Evolutionary conservation across 2,329 filamentous ascomycete genomes (phyloP).

Genomic region (Bertia moriformis): DNA sequence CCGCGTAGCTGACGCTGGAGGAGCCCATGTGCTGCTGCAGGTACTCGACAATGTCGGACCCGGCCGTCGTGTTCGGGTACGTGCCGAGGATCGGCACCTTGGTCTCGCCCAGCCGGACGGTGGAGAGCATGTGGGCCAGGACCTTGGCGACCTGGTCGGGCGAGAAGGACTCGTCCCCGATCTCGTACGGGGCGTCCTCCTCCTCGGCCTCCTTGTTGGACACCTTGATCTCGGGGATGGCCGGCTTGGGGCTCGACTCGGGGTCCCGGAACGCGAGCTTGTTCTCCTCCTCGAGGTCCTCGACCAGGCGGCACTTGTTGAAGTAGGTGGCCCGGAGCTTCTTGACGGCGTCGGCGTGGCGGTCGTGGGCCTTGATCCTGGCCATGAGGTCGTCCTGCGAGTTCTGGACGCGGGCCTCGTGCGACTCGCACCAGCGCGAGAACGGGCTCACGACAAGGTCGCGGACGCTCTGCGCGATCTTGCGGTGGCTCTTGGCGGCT

Average conservation of each 20-base stretch:
- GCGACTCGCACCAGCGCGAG: conserved; percentile 87
- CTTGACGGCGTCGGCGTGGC: conserved; percentile 76
- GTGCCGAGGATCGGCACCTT: conserved; percentile 93
- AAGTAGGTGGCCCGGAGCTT: conserved; percentile 94
- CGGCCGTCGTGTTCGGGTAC: conserved; percentile 82
- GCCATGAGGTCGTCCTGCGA: conserved; percentile 87
- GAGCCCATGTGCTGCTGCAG: conserved; percentile 77
- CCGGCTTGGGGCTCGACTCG: conserved; percentile 48
- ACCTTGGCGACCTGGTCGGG: conserved; percentile 86
- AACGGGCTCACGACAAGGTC: conserved; percentile 92
- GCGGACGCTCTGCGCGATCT: conserved; percentile 90
- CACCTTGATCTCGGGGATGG: conserved; percentile 78
- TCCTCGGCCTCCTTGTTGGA: conserved; percentile 51
- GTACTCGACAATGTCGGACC: conserved; percentile 90
- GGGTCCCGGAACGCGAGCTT: conserved; percentile 94
- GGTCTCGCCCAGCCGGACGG: conserved; percentile 72
- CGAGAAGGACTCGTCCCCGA: conserved; percentile 76
- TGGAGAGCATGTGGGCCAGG: conserved; percentile 70
- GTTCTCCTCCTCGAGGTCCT: conserved; percentile 95
- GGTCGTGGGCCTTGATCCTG: conserved; percentile 84
- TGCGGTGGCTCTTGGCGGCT: conserved; percentile 76
- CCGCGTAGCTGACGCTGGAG: conserved; percentile 75
- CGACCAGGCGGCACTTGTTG: conserved; percentile 92
- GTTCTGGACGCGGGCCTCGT: conserved; percentile 78
- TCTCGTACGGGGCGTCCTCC: conserved; percentile 72